Base-by-base conservation (phyloP, 2,329 filamentous ascomycete species). In the Cladosporium sp. region DNA sequence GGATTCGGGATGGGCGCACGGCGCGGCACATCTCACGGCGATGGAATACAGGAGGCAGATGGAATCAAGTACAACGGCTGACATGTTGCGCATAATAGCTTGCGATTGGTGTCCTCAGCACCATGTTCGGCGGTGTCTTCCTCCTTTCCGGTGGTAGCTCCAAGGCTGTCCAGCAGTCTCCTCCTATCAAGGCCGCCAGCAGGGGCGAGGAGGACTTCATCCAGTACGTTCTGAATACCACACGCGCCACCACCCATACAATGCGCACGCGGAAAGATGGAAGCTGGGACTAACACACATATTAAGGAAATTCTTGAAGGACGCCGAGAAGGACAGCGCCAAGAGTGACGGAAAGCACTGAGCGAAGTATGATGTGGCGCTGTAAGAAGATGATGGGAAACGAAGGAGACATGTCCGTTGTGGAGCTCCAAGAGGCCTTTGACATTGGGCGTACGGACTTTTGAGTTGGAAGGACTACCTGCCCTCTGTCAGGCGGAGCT, bases 171-270 rank as follows among this genome's bases (percentile, higher is more conserved):
- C 78, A 80, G 69, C 72, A 77, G 70, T 75, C 80, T 67, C 87
- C 87, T 64, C 84, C 86, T 49, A 86, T 89, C 79, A 86, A 88
- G 75, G 87, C 87, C 62, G 80, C 81, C 73, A 88, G 85, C 80
- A 88, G 88, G 79, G 87, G 89, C 71, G 87, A 89, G 80, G 87
- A 89, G 80, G 83, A 84, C 74, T 89, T 89, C 78, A 87, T 89
- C 75, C 85, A 88, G 87, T 89, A 85, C 69, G 84, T 81, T 58
- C 58, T 32, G n/a, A 58, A 64, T 10, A 49, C 30, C n/a, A 21
- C 21, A 21, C 16, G 25, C 46, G 48, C 26, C n/a, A 11, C 48
- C 25, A 58, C 46, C 7, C n/a, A 28, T 21, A 18, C 30, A 4
- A 32, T 8, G 3, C n/a, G 28, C n/a, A 4, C 5, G 3, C 16